Evolutionary conservation across 2,329 filamentous ascomycete genomes (phyloP).

Genomic region (Bisporella sp.): DNA sequence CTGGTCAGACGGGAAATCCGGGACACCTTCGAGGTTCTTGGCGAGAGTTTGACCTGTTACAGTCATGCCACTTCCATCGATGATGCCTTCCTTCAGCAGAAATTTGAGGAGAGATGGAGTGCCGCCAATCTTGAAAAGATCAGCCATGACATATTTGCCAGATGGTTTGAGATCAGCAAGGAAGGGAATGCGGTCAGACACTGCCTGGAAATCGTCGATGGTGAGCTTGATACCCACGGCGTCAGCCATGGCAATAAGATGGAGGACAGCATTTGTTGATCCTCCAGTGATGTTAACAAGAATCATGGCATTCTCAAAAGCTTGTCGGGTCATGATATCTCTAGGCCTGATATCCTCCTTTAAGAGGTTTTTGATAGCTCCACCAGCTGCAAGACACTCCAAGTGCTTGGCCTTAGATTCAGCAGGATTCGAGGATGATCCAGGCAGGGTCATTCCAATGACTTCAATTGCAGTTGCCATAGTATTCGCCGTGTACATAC

Average conservation of each 20-base stretch:
- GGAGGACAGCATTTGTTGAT: conserved; percentile 79
- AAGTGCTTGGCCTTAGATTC: conserved; percentile 64
- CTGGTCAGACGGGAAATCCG: conserved; percentile 61
- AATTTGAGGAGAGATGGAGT: conserved; percentile 51
- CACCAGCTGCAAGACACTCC: conserved; percentile 66
- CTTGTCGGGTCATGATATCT: conserved; percentile 73
- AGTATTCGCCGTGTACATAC: conserved; percentile 77
- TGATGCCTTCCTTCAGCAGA: conserved; percentile 48
- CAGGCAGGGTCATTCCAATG: conserved; percentile 73
- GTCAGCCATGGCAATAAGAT: conserved; percentile 79
- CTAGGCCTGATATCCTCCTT: conserved; percentile 69
- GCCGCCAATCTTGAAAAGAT: conserved; percentile 48
- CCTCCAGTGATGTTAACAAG: conserved; percentile 77
- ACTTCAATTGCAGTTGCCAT: conserved; percentile 70
- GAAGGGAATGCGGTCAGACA: conserved; percentile 73
- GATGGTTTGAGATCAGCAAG: conserved; percentile 79
- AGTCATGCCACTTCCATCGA: conserved; percentile 53
- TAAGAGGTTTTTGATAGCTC: conserved; percentile 67
- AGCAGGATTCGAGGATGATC: conserved; percentile 73
- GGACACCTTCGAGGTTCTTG: conserved; percentile 50
- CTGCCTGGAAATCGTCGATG: conserved; percentile 79
- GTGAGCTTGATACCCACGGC: conserved; percentile 74
- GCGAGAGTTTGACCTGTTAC: conserved; percentile 52
- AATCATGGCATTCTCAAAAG: conserved; percentile 82
- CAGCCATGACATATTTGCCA: conserved; percentile 55